Evolutionary conservation across 495 filamentous ascomycete genomes (phyloP), one percentile per base, ranked within the genome.

Genomic region (Xylaria flabelliformis): DNA sequence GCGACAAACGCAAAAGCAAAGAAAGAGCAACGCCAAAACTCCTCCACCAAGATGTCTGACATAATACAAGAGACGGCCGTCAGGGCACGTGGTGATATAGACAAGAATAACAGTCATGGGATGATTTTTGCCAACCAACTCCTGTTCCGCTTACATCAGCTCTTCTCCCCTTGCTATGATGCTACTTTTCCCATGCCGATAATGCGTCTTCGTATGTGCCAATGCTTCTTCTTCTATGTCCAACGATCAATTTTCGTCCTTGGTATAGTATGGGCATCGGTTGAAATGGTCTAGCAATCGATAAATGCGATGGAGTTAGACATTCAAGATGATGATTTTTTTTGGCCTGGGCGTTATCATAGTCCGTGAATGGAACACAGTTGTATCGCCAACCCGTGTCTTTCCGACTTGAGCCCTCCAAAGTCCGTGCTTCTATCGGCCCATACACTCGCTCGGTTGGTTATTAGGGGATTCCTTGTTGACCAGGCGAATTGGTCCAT

Each of bases 101-200:
- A 71, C 59, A 64, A 55, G 24, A 71, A 63, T 32, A 24, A 56
- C 53, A 53, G 64, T 71, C 59, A 71, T 8, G 61, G 41, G 12
- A 41, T 55, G 46, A 41, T 71, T 64, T 68, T 53, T 62, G 64
- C 64, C 70, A 72, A 48, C 70, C 70, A 72, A 72, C 70, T 72
- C 70, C 70, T 65, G 58, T 41, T 61, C 34, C 58, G 9, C 58
- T 61, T 61, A 39, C 58, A 61, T 10, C 32, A 61, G 44, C 61
- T 64, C 65, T 63, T 44, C 56, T 36, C 51, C 41, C 46, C 44
- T 51, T 67, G 58, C 64, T 55, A 69, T 65, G 32, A 73, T 73
- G 64, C 71, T 69, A 39, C 44, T 69, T 73, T 72, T 69, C 56
- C 70, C 70, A 61, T 53, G 64, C 71, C 71, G 56, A 36, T 67